Base-by-base conservation (phyloP, 2,329 filamentous ascomycete genomes). In the Lithohypha guttulata region DNA sequence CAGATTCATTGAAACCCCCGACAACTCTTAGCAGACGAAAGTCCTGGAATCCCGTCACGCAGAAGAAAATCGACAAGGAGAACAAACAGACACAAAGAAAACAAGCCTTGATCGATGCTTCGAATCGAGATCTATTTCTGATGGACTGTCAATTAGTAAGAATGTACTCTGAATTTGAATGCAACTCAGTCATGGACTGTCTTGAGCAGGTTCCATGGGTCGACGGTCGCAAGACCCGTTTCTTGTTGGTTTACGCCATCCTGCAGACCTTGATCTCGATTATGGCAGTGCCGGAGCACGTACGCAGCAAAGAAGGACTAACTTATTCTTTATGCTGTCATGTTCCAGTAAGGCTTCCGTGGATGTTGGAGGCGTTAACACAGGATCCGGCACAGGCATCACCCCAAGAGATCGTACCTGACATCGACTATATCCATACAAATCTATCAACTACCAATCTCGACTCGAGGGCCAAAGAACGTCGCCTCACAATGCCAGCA, bases 221-320 rank as follows among this genome's bases (percentile, higher is more conserved):
- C 6, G 83, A 89, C 46, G 81, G 75, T 1, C 75, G 84, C 27
- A 87, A 85, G 57, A 72, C 86, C 11, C 70, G 83, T 26, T 91
- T 83, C 83, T 73, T 87, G 20, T 55, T 87, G 23, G 70, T 89
- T 5, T 89, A 89, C 51, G 71, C 76, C 13, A 70, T 76, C 3
- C 70, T 84, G 41, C 84, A 91, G 55, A 78, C 77, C n/a, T 67
- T 91, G 1, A 69, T 72, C 7, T 74, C 73, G 38, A 76, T 77
- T 25, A 79, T 75, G 1, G 63, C 70, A 22, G 64, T 72, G 0
- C 78, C 83, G 0, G 54, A 63, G 4, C 75, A 82, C 50, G 75
- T 84, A 19, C 65, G 66, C 11, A 72, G 80, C 39, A 62, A 65
- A 1, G 63, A 68, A 1, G 64, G 63, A 10, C 66, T 75, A 1